Evolutionary conservation across 805 yeast species (phyloP), one percentile per base, ranked within the genome.

Genomic region (Candida tibetensis): DNA sequence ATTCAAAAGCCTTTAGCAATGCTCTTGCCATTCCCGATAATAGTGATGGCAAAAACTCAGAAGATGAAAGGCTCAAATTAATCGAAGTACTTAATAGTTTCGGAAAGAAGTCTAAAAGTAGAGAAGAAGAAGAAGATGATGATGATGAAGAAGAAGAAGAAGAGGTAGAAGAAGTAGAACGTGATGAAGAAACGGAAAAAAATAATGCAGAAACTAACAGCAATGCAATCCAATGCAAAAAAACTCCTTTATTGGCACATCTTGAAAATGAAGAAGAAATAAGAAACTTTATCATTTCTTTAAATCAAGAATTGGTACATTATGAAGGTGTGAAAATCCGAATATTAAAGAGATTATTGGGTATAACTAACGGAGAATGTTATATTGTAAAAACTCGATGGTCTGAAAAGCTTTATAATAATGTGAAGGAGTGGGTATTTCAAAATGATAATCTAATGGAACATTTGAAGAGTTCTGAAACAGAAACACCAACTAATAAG

Each of bases 351-450:
- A 43, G 55, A 22, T 41, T 69, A 3, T 37, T 68, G 15, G 56
- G 55, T 2, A 18, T 39, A 16, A 27, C 30, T 13, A 17, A 28
- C 4, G 15, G 18, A 18, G 29, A 38, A 4, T 64, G 73, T 33
- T 51, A 62, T 0, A 42, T 77, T 1, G 47, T 60, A 4, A 66
- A 69, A 22, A 60, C 64, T 5, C 34, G 46, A 7, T 72, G 81
- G 77, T 60, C 65, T 9, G 42, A 50, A 0, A 46, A 53, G 3
- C 51, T 77, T 5, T 57, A 52, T 18, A 52, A 58, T 4, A 57
- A 56, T 2, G 52, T 76, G 0, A 50, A 47, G 28, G 63, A 57
- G 4, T 67, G 72, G 72, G 47, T 59, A 1, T 14, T 56, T 27
- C 68, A 60, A 35, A 44, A 52, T 28, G 74, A 68, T 34, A 44